These are phyloP conservation scores for Bruguiera sexangula DNA, from an alignment of 345 rosid genomes.

Conservation along the genomic window DNA sequence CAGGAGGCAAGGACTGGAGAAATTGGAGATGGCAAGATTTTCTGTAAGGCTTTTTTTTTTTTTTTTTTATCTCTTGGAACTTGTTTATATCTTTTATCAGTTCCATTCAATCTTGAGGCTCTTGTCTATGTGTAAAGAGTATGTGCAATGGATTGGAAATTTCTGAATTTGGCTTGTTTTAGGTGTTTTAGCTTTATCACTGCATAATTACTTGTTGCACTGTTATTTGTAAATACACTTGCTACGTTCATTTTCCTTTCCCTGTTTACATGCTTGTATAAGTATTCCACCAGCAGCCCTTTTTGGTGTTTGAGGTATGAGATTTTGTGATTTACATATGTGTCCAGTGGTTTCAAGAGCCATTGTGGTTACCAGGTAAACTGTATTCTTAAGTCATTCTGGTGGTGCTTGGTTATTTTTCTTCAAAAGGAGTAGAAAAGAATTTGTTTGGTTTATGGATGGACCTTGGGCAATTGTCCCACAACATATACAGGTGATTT, in stretches of 20 bases:
- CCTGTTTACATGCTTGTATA: neutral
- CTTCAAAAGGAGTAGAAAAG: neutral
- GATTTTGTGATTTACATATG: neutral
- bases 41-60: conserved; percentile 38
- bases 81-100: neutral
- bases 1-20: conserved; percentile 81
- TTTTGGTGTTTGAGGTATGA: conserved; percentile 1
- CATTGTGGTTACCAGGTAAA: neutral
- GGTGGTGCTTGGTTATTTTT: neutral
- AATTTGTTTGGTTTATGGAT: neutral
- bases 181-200: neutral
- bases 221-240: no score
- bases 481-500: neutral
- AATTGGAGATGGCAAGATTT: conserved; percentile 91
- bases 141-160: neutral
- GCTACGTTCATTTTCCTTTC: neutral
- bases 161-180: neutral
- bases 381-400: neutral
- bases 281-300: neutral
- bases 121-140: neutral
- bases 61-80: neutral
- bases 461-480: neutral
- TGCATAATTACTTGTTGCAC: no score
- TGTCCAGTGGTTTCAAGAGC: neutral
- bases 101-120: neutral